phyloP scores from a whole-genome alignment of 805 yeast genomes.

The Candida coquimbonensis region DNA sequence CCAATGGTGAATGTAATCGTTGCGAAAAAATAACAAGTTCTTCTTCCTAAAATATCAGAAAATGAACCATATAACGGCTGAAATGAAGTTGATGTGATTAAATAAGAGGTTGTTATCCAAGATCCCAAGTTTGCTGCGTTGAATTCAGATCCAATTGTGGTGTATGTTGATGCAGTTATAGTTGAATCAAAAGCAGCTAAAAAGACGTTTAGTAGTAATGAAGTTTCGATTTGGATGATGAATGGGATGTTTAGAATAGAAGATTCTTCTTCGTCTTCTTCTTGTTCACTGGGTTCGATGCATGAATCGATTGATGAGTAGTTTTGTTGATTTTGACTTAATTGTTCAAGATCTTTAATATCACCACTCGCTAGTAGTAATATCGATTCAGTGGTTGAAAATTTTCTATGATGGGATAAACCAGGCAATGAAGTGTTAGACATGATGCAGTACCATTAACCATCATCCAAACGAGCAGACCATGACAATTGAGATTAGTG shows the following conservation, averaged over 20 bases:
- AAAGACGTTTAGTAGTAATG: constrained; percentile 32
- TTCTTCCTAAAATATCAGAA: constrained; percentile 33
- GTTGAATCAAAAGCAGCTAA: constrained; percentile 43
- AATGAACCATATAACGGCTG: constrained; percentile 36
- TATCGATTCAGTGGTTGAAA: constrained; percentile 10
- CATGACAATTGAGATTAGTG: too few species aligned
- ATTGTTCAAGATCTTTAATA: constrained; percentile 2
- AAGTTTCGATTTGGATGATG: constrained; percentile 27
- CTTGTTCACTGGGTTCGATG: not conserved
- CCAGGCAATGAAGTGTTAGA: not conserved
- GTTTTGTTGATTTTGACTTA: not conserved
- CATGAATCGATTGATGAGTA: not conserved
- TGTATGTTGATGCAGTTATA: constrained; percentile 41
- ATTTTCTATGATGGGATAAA: not conserved
- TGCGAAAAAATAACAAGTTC: constrained; percentile 30
- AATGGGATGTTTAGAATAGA: constrained; percentile 16
- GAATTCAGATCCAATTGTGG: constrained; percentile 37
- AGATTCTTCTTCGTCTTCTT: constrained; percentile 7
- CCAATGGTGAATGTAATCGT: constrained; percentile 28
- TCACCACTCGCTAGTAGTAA: constrained; percentile 14
- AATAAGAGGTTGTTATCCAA: constrained; percentile 37
- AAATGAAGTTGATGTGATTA: constrained; percentile 34
- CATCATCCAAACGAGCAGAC: too few species aligned
- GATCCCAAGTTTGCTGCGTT: constrained; percentile 29
- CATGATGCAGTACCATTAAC: too few species aligned